Conservation (phyloP, 768 basidiomycete genomes). For the Tulasnella sp. region DNA sequence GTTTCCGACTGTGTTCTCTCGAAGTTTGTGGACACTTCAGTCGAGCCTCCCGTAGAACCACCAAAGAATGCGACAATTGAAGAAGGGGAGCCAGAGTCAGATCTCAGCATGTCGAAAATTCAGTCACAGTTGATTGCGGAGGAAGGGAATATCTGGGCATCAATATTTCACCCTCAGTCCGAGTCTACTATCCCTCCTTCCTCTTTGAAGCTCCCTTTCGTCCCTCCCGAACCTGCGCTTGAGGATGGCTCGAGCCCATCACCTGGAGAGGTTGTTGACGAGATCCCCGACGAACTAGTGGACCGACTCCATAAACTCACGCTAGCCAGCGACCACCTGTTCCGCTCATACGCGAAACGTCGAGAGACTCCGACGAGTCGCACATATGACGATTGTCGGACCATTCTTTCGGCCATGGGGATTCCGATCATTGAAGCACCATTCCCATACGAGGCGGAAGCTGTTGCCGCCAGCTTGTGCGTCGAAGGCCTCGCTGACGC, state of each 20-base stretch:
- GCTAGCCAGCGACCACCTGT: constrained; percentile 44
- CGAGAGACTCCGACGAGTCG: constrained; percentile 45
- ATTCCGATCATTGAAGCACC: constrained; percentile 57
- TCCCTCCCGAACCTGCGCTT: neutral
- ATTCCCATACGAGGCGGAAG: constrained; percentile 73
- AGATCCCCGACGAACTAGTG: constrained; percentile 19
- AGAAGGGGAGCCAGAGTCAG: neutral
- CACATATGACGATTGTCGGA: constrained; percentile 60
- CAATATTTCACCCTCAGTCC: constrained; percentile 24
- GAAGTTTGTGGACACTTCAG: neutral
- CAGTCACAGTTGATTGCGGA: constrained; percentile 48
- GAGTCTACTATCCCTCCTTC: no score
- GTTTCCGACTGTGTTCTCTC: neutral
- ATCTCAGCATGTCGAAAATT: constrained; percentile 35
- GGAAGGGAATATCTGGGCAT: constrained; percentile 50
- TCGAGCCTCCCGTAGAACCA: neutral
- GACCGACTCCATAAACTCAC: constrained; percentile 27
- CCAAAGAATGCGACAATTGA: neutral
- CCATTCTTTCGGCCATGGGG: constrained; percentile 68
- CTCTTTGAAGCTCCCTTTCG: no score
- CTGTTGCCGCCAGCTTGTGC: constrained; percentile 67
- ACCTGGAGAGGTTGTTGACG: neutral
- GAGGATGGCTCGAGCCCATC: neutral
- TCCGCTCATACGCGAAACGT: constrained; percentile 52
- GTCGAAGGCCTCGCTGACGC: constrained; percentile 66